These are phyloP conservation scores for Rhizopus sp. DNA, from an alignment of 371 early-diverging fungal genomes.

Conservation along the genomic window DNA sequence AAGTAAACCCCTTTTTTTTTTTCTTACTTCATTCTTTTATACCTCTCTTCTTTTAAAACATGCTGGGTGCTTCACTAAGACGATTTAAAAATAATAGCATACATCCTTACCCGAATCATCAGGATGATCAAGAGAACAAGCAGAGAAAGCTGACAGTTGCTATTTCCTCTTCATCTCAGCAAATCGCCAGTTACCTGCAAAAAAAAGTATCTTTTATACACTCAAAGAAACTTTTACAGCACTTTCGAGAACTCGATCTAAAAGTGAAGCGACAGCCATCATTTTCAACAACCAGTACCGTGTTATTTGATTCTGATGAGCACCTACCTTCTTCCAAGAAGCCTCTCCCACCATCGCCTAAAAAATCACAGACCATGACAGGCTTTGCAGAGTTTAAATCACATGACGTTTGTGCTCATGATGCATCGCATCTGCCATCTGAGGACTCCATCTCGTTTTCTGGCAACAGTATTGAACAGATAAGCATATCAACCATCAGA, in stretches of 20 bases:
- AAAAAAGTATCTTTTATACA: conserved; percentile 4
- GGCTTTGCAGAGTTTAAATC: neutral
- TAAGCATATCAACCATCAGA: neutral
- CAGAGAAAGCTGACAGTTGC: neutral
- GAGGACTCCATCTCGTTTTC: conserved; percentile 5
- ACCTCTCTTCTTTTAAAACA: neutral
- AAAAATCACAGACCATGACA: conserved; percentile 19
- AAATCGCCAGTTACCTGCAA: conserved; percentile 1
- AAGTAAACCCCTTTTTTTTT: neutral
- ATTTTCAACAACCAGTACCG: neutral
- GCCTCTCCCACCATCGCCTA: conserved; percentile 16
- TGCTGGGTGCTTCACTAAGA: neutral
- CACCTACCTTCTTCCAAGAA: conserved; percentile 3
- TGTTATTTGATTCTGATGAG: conserved; percentile 18
- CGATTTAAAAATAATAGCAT: neutral
- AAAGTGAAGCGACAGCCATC: neutral
- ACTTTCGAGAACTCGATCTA: neutral
- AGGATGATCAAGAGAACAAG: neutral
- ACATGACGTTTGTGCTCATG: neutral
- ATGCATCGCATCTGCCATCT: conserved; percentile 17
- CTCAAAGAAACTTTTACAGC: conserved; percentile 12
- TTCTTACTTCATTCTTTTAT: conserved; percentile 6
- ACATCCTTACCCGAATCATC: neutral
- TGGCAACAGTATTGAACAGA: neutral
- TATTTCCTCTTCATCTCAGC: neutral